Evolutionary conservation across 2,329 filamentous ascomycete genomes (phyloP), one percentile per base, ranked within the genome.

Genomic region (Clarireedia hainanense): DNA sequence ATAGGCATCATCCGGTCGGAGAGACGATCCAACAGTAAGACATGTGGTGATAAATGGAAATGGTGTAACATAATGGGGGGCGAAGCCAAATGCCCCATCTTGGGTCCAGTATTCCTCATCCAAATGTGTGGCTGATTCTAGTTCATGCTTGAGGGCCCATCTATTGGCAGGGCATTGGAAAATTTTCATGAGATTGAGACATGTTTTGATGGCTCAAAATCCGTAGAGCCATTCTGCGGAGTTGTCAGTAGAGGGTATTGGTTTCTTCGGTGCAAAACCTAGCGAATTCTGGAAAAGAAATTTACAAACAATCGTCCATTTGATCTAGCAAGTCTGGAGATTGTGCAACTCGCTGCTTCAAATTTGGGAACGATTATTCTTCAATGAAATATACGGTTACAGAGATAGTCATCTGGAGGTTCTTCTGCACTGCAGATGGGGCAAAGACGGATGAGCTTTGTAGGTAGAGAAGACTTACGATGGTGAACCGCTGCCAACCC

Each of bases 401-500:
- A 30, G 27, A 30, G 6, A 30, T 2, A 30, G 6, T 6, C 6
- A 30, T 30, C 27, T 30, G 27, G 7, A 30, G 27, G 6, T 9
- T 30, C 27, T 30, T 30, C 27, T 30, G 27, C 27, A 30, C 27
- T 34, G 2, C 7, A 45, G 27, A 7, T 20, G 10, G 24, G 15
- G 3, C 15, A 42, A 42, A 42, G 39, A 20, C 15, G 6, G 15
- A 14, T n/a, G 15, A 20, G 15, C 1, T n/a, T 5, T 6, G 14
- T 15, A 47, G 6, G 26, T 6, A 24, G n/a, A n/a, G 4, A 10
- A 23, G 2, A 17, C 40, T 23, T 34, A 52, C 26, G 54, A 37
- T 43, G 27, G 47, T 67, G 61, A 14, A 63, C 40, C 2, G 56
- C 62, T 17, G 61, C 63, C 2, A 68, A 56, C 9, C 52, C 55